These are phyloP conservation scores for Cladosporium oxysporum DNA, from an alignment of 2,329 filamentous ascomycete genomes.

Conservation along the genomic window DNA sequence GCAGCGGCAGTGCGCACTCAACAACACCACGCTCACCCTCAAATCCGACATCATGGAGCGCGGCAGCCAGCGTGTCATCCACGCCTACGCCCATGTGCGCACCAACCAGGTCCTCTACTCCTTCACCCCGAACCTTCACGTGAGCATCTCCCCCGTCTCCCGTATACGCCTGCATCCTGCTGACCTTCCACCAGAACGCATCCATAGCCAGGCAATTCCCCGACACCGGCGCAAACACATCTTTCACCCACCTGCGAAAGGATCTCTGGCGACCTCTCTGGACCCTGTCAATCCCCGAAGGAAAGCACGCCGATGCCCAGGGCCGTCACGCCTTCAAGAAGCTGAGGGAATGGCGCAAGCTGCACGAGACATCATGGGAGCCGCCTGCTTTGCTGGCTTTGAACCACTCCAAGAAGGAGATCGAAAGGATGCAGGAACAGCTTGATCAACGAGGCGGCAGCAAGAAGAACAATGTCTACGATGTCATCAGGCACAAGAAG, in stretches of 20 bases:
- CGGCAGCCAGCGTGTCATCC: constrained; percentile 54
- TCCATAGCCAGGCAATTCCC: constrained; percentile 58
- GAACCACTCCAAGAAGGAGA: constrained; percentile 41
- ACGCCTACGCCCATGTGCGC: constrained; percentile 61
- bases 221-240: constrained; percentile 65
- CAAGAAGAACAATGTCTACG: constrained; percentile 35
- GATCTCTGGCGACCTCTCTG: constrained; percentile 65
- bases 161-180: background rate
- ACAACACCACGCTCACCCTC: background rate
- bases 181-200: constrained; percentile 46
- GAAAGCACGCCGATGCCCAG: constrained; percentile 38
- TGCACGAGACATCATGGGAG: constrained; percentile 59
- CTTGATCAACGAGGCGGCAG: constrained; percentile 35
- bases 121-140: constrained; percentile 57
- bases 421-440: constrained; percentile 45
- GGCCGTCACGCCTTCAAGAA: constrained; percentile 59
- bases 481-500: constrained; percentile 38
- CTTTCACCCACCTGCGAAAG: constrained; percentile 58
- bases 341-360: constrained; percentile 60
- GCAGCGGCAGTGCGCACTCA: constrained; percentile 1
- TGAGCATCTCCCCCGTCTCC: constrained; percentile 37
- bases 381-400: constrained; percentile 36
- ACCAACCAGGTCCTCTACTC: constrained; percentile 68
- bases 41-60: background rate
- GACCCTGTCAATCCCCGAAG: constrained; percentile 56